Evolutionary conservation across 2,329 filamentous ascomycete species (phyloP), one percentile per base, ranked within the genome.

Genomic region (Chrysosporium keratinophilum): DNA sequence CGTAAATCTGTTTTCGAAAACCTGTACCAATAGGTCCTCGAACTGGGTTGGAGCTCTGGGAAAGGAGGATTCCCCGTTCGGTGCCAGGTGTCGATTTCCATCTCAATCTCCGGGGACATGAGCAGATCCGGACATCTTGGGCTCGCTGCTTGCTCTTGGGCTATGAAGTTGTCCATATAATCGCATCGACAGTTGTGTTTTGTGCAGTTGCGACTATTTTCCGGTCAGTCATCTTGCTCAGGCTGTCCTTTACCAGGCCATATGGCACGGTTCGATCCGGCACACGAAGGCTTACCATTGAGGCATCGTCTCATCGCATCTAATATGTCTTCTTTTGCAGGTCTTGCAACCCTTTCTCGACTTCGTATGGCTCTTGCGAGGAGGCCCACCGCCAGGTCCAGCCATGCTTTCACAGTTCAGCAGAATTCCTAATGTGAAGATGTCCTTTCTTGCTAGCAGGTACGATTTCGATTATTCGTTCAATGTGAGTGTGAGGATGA

Each of bases 171-270:
- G 67, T 97, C 90, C 78, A 95, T 94, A 76, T 97, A 98, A 63
- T 95, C 93, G 73, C 93, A 98, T 65, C 90, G 87, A 64, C 94
- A 93, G 75, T 96, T 95, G 74, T 98, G 93, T 74, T 97, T 98
- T 58, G 91, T 96, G 74, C 93, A 98, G 73, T 98, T 98, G 65
- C 88, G 88, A 75, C 90, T 95, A 65, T 15, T 34, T 15, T 23
- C 37, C n/a, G 10, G 42, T 63, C 49, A 62, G 57, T 34, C n/a
- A 28, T 41, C 6, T 47, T 41, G 34, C 34, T 53, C 54, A 53
- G 42, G 48, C 49, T 31, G 5, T 15, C 33, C 17, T 15, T 41
- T 31, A 11, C 34, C 20, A 23, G 4, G 23, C 6, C 20, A 19
- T 17, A 33, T 43, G 6, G 31, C 14, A 37, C 9, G n/a, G 41